These are phyloP conservation scores for Trichoderma hamatum DNA, from an alignment of 2,329 filamentous ascomycete species.

Conservation along the genomic window DNA sequence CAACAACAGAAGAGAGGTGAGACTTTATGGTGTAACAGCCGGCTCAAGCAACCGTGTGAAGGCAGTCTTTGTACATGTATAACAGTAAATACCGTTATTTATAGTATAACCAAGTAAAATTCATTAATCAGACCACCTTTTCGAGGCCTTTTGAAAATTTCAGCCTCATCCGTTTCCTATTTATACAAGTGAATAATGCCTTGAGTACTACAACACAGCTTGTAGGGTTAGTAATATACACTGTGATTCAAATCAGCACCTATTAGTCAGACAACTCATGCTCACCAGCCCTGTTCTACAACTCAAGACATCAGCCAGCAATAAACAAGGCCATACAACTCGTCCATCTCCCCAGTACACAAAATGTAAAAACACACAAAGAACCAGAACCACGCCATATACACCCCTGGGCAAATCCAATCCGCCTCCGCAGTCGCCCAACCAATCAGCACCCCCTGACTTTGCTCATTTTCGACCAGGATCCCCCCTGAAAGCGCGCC, in stretches of 20 bases:
- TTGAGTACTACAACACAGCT: not conserved
- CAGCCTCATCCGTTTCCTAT: not conserved
- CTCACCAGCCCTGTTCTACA: too few species aligned
- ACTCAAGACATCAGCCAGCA: not conserved
- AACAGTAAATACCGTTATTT: too few species aligned
- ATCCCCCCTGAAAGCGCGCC: conserved; percentile 5
- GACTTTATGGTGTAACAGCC: not conserved
- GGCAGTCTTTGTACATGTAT: not conserved
- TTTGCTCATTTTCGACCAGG: not conserved
- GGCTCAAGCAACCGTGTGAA: not conserved
- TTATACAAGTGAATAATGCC: not conserved
- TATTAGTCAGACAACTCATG: too few species aligned
- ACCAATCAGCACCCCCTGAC: conserved; percentile 9
- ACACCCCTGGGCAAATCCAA: not conserved
- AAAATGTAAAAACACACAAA: not conserved
- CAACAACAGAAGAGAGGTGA: not conserved
- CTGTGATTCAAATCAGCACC: not conserved
- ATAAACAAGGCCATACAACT: not conserved
- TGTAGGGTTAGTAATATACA: not conserved
- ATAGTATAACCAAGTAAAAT: not conserved
- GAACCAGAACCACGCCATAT: not conserved
- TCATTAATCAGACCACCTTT: not conserved
- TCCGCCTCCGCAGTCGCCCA: conserved; percentile 7
- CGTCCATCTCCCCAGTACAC: not conserved
- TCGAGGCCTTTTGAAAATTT: not conserved